Evolutionary conservation across 768 basidiomycete species (phyloP), one percentile per base, ranked within the genome.

Genomic region (Pulveroboletus ravenelii): DNA sequence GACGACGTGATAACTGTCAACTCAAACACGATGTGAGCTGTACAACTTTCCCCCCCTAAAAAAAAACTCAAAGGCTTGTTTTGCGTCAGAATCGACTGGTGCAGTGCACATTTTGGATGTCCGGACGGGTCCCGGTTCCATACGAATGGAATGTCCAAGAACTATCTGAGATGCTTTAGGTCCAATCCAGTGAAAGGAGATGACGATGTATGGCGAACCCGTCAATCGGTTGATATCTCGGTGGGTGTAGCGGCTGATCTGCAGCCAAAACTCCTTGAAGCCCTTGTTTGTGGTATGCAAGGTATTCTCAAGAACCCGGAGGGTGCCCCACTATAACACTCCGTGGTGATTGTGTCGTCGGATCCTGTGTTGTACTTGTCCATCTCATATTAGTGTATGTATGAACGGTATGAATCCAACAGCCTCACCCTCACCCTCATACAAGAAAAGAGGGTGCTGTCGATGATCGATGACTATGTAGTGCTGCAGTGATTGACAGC

Each of bases 91-190:
- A 54, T 62, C 32, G 61, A 65, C 32, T 63, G 63, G 62, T 40
- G 50, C n/a, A 35, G 50, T 27, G 52, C 48, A 12, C 49, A 63
- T n/a, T 63, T 63, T 34, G 62, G 62, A 13, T 56, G 44, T 50
- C 48, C 54, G 3, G 52, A 62, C 29, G 45, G 50, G 14, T 54
- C 61, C 10, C 53, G 50, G 39, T 62, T 59, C 29, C 47, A 54
- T 20, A 56, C 62, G 6, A 12, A 18, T 23, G 58, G 60, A 30
- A 32, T 52, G 15, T 31, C 27, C 20, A 67, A 56, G 23, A 47
- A 41, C 20, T 65, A 62, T 39, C 15, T 65, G 8, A 52, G 65
- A 29, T 53, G 58, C n/a, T 66, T 64, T 41, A 51, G 44, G 42
- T 59, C 63, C 15, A 65, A 65, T 34, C 54, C 64, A 12, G 20